Evolutionary conservation across 2,329 filamentous ascomycete genomes (phyloP).

Genomic region (Aureobasidium subglaciale): DNA sequence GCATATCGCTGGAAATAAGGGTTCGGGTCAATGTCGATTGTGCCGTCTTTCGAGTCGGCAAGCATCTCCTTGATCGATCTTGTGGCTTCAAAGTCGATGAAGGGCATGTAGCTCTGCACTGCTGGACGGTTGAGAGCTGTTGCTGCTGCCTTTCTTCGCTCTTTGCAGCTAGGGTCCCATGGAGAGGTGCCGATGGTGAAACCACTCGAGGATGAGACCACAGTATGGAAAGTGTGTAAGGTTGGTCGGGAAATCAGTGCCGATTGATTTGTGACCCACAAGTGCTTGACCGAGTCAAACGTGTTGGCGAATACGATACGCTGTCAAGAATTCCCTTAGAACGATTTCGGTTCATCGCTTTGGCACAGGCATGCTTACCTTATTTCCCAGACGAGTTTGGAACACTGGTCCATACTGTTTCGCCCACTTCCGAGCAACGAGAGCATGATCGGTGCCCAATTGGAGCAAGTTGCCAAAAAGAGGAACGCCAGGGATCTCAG

Average conservation of each 20-base stretch:
- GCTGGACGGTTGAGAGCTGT: conserved; percentile 71
- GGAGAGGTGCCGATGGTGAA: conserved; percentile 79
- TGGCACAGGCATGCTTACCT: conserved; percentile 34
- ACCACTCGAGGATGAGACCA: conserved; percentile 68
- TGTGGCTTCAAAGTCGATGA: conserved; percentile 69
- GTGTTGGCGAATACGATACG: conserved; percentile 72
- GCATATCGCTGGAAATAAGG: conserved; percentile 70
- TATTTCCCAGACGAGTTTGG: conserved; percentile 56
- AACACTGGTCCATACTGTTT: conserved; percentile 46
- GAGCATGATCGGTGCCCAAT: conserved; percentile 40
- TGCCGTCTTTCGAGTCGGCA: conserved; percentile 55
- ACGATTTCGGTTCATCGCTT: not conserved
- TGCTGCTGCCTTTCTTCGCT: conserved; percentile 67
- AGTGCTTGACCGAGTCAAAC: conserved; percentile 63
- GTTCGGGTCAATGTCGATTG: conserved; percentile 60
- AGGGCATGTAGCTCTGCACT: conserved; percentile 72
- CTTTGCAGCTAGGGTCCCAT: conserved; percentile 76
- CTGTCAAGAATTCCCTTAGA: conserved; percentile 29
- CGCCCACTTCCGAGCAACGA: conserved; percentile 39
- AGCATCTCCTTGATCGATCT: conserved; percentile 67
- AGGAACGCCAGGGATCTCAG: conserved; percentile 41
- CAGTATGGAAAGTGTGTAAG: conserved; percentile 74
- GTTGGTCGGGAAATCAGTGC: conserved; percentile 69
- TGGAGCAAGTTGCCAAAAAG: conserved; percentile 42
- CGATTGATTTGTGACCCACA: conserved; percentile 75